A percentile compares a stretch with the other conserved stretches of the same genome.
phyloP scores from a whole-genome alignment of 2,329 filamentous ascomycete species.

The Rhytidhysteron rufulum region DNA sequence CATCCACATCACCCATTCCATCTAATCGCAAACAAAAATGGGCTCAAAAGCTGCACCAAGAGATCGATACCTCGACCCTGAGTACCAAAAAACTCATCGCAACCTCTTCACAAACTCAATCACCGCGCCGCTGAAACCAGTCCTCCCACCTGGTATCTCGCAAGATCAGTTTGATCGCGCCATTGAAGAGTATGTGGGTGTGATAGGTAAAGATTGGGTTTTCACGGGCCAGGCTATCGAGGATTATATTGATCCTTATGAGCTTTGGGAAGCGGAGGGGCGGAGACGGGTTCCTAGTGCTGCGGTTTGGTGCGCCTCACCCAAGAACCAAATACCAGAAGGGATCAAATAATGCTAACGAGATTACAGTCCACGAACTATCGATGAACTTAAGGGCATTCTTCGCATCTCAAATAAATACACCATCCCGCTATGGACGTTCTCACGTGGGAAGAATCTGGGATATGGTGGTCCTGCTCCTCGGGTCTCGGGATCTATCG shows the following conservation, averaged over 20 bases:
- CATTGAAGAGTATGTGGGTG: constrained; percentile 29
- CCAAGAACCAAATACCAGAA: not conserved
- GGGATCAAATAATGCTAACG: not conserved
- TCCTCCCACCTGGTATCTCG: constrained; percentile 40
- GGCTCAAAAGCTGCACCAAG: not conserved
- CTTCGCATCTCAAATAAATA: constrained; percentile 23
- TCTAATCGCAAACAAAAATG: too few relatives aligned
- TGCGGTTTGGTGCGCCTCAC: constrained; percentile 35
- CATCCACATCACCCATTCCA: too few relatives aligned
- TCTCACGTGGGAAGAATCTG: constrained; percentile 29
- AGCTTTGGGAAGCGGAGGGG: constrained; percentile 39
- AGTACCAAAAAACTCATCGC: constrained; percentile 42
- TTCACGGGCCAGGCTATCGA: constrained; percentile 36
- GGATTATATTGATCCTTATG: constrained; percentile 48
- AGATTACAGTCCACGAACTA: constrained; percentile 13
- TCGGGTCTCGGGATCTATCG: constrained; percentile 33
- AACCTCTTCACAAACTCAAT: constrained; percentile 41
- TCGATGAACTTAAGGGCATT: constrained; percentile 19
- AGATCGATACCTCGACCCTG: constrained; percentile 32
- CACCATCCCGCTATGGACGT: constrained; percentile 27
- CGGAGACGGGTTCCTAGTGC: constrained; percentile 42
- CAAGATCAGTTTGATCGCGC: constrained; percentile 37
- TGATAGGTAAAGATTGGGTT: constrained; percentile 39
- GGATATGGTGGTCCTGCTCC: constrained; percentile 32
- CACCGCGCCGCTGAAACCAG: constrained; percentile 30